These are phyloP conservation scores for Piloderma croceum DNA, from an alignment of 768 basidiomycete genomes.

Conservation along the genomic window DNA sequence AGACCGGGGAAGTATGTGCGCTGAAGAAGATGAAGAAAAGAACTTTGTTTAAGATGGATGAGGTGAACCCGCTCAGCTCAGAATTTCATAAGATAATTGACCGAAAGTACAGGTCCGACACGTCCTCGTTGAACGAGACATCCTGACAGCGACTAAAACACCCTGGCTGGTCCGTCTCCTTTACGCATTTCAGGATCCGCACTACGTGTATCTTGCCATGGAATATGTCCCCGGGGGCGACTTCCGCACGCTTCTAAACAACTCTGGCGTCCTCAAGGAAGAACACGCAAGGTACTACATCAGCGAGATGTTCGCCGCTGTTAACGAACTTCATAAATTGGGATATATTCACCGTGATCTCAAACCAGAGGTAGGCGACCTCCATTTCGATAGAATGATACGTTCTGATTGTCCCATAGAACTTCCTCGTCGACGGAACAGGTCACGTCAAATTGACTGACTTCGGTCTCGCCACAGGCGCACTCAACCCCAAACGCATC, in stretches of 20 bases:
- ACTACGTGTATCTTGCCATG: slow-evolving; percentile 95
- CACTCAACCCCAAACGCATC: slow-evolving; percentile 89
- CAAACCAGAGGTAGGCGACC: slow-evolving; percentile 81
- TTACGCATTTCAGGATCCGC: slow-evolving; percentile 94
- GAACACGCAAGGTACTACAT: slow-evolving; percentile 97
- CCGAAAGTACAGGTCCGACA: slow-evolving; percentile 79
- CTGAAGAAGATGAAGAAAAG: slow-evolving; percentile 96
- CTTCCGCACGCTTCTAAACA: slow-evolving; percentile 95
- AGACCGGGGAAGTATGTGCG: slow-evolving; percentile 94
- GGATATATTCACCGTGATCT: slow-evolving; percentile 98
- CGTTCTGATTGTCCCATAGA: slow-evolving; percentile 40
- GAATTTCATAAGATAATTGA: slow-evolving; percentile 1
- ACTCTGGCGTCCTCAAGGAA: slow-evolving; percentile 95
- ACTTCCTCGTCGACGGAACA: slow-evolving; percentile 91
- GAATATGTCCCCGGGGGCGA: slow-evolving; percentile 99
- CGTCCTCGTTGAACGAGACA: slow-evolving; percentile 95
- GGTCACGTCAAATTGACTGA: slow-evolving; percentile 98
- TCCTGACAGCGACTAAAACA: slow-evolving; percentile 93
- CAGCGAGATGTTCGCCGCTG: slow-evolving; percentile 94
- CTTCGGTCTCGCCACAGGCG: slow-evolving; percentile 95
- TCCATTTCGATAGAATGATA: background rate
- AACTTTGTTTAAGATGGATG: slow-evolving; percentile 96
- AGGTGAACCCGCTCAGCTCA: slow-evolving; percentile 44
- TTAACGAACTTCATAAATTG: slow-evolving; percentile 91
- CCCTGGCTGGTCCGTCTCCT: slow-evolving; percentile 93